A percentile compares a stretch with the other conserved stretches of the same genome.
Conservation (phyloP, 2,329 filamentous ascomycete species). For the Periglandula ipomoeae region DNA sequence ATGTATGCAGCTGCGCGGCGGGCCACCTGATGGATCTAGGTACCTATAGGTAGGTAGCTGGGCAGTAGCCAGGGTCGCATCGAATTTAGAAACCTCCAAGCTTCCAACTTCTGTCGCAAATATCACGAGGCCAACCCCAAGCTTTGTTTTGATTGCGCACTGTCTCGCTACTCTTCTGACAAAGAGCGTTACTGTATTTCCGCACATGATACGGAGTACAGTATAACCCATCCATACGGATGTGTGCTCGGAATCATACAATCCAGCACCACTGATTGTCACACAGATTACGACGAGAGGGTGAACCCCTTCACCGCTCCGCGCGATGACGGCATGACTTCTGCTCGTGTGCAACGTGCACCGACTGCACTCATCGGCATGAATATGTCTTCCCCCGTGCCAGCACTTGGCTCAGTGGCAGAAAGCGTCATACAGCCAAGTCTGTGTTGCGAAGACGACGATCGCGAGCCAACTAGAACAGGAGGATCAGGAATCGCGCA, state of each 20-base stretch:
- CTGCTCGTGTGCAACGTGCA: background rate
- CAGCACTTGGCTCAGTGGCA: background rate
- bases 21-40: too few relatives aligned
- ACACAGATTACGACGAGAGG: background rate
- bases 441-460: background rate
- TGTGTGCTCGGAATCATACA: background rate
- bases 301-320: conserved; percentile 2
- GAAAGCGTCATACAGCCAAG: background rate
- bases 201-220: background rate
- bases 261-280: background rate
- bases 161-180: background rate
- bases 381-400: background rate
- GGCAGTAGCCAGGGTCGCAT: too few relatives aligned
- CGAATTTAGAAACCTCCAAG: too few relatives aligned
- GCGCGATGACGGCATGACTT: background rate
- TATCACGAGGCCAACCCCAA: background rate
- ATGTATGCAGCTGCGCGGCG: too few relatives aligned
- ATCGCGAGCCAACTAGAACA: background rate
- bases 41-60: too few relatives aligned
- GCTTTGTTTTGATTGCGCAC: background rate
- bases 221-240: too few relatives aligned
- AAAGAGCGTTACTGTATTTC: background rate
- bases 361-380: background rate
- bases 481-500: background rate
- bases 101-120: background rate